These are phyloP conservation scores for Meyerozyma carpophila DNA, from an alignment of 1,139 yeast species.

Conservation along the genomic window DNA sequence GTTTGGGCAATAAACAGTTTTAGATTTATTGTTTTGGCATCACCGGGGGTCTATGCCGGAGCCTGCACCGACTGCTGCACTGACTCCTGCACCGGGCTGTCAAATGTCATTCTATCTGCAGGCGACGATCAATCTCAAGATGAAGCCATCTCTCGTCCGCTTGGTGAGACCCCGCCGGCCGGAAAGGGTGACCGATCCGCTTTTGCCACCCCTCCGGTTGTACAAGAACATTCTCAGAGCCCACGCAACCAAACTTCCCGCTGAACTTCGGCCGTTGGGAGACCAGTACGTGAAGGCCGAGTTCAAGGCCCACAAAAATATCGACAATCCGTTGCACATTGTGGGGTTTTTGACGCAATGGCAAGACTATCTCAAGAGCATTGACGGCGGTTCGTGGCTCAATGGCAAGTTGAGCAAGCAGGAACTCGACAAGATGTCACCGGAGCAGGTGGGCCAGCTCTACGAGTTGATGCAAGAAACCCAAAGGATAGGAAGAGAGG, in stretches of 20 bases:
- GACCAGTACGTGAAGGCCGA: constrained; percentile 87
- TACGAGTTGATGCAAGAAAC: constrained; percentile 46
- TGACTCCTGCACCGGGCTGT: too few species aligned
- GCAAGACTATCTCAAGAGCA: constrained; percentile 79
- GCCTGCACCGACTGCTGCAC: too few species aligned
- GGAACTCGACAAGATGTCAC: constrained; percentile 77
- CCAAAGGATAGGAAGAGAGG: constrained; percentile 42
- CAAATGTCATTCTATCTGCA: neutral
- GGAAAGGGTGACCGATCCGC: constrained; percentile 48
- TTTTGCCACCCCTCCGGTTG: constrained; percentile 75
- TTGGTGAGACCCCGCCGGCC: constrained; percentile 57
- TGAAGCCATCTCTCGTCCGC: constrained; percentile 47
- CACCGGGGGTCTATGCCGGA: too few species aligned
- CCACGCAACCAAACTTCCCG: constrained; percentile 59
- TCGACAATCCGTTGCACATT: constrained; percentile 88
- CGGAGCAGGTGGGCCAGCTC: constrained; percentile 84
- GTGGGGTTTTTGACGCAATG: constrained; percentile 91
- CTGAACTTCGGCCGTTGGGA: constrained; percentile 70
- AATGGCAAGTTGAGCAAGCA: constrained; percentile 58
- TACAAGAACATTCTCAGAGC: constrained; percentile 78
- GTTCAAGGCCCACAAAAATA: constrained; percentile 75
- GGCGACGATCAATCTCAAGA: constrained; percentile 10
- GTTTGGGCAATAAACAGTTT: too few species aligned
- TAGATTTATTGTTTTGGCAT: too few species aligned
- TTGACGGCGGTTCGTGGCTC: constrained; percentile 77